Evolutionary conservation across 1,284 basidiomycete genomes (phyloP).

Genomic region (Puccinia novopanici): DNA sequence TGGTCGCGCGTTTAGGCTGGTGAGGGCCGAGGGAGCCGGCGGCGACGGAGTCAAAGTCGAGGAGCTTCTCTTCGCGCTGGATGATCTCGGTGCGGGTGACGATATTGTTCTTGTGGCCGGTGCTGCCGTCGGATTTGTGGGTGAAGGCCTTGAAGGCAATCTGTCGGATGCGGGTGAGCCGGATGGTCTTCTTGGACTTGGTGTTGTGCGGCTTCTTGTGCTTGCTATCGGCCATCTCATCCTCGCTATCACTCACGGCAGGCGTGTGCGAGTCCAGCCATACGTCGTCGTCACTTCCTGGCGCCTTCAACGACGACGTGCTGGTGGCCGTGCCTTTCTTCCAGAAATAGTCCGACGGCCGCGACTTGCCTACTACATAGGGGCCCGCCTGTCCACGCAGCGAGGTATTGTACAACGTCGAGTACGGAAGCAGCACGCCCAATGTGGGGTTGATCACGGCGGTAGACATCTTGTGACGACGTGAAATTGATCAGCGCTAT

Average conservation of each 20-base stretch:
- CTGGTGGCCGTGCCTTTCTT: conserved; percentile 21
- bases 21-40: too few relatives aligned
- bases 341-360: conserved; percentile 43
- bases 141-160: conserved; percentile 49
- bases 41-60: neutral
- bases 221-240: neutral
- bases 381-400: neutral
- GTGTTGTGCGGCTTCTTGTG: neutral
- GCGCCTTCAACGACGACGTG: too few relatives aligned
- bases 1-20: neutral
- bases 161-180: conserved; percentile 17
- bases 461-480: too few relatives aligned
- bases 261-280: conserved; percentile 28
- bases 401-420: conserved; percentile 10
- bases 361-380: conserved; percentile 1
- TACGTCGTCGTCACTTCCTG: neutral
- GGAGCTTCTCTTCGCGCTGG: neutral
- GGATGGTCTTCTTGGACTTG: neutral
- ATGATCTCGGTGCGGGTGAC: conserved; percentile 22
- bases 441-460: too few relatives aligned
- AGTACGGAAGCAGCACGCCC: neutral
- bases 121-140: conserved; percentile 26
- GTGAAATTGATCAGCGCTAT: too few relatives aligned
- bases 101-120: conserved; percentile 18
- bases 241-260: conserved; percentile 46